Conservation (phyloP, 768 basidiomycete genomes). For the Suillus lakei region DNA sequence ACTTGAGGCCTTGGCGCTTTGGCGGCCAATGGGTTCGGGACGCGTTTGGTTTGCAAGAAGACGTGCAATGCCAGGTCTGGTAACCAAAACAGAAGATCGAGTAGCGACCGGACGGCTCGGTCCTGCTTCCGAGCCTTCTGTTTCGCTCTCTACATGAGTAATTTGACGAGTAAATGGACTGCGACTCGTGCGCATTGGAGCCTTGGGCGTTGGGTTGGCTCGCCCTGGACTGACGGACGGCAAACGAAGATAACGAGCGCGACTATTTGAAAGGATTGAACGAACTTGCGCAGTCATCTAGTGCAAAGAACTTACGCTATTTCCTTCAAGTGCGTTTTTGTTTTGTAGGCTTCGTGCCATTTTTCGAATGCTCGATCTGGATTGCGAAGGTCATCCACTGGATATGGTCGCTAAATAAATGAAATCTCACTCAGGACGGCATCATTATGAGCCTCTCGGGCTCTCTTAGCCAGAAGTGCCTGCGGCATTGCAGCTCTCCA, state of each 20-base stretch:
- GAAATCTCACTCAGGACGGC: constrained; percentile 59
- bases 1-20: constrained; percentile 30
- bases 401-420: constrained; percentile 16
- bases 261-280: constrained; percentile 46
- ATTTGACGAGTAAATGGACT: constrained; percentile 36
- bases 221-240: constrained; percentile 57
- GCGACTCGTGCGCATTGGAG: constrained; percentile 32
- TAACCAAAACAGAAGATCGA: constrained; percentile 30
- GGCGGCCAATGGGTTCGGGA: constrained; percentile 28
- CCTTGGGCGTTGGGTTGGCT: constrained; percentile 30
- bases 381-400: constrained; percentile 4
- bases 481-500: constrained; percentile 78
- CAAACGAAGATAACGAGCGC: constrained; percentile 80
- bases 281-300: constrained; percentile 16
- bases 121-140: constrained; percentile 36
- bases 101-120: constrained; percentile 25
- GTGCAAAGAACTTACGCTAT: constrained; percentile 67
- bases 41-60: constrained; percentile 41
- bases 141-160: constrained; percentile 30
- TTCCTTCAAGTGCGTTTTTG: constrained; percentile 77
- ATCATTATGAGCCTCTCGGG: constrained; percentile 62
- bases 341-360: constrained; percentile 73
- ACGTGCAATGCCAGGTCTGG: constrained; percentile 41
- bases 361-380: constrained; percentile 58
- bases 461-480: constrained; percentile 66